A percentile compares a stretch with the other conserved stretches of the same genome.
Conservation (phyloP, 371 early-diverging fungal genomes). For the Actinomucor elegans region DNA sequence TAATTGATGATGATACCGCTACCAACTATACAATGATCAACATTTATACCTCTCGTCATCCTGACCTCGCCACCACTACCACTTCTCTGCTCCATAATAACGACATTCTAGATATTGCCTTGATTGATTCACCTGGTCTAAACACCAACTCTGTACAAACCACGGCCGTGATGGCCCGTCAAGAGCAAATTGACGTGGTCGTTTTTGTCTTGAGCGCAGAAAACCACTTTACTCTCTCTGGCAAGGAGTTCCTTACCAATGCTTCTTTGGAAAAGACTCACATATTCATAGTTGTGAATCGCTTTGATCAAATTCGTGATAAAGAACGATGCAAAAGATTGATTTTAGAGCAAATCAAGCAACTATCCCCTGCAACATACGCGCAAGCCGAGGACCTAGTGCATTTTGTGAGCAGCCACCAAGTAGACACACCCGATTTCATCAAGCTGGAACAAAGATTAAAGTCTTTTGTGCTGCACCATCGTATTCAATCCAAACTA, state of each 20-base stretch:
- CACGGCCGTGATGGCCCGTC: conserved; percentile 92
- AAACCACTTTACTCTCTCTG: conserved; percentile 97
- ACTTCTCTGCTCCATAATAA: conserved; percentile 84
- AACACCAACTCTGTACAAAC: conserved; percentile 97
- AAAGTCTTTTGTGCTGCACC: conserved; percentile 90
- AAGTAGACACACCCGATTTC: conserved; percentile 64
- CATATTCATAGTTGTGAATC: conserved; percentile 97
- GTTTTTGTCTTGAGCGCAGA: conserved; percentile 98
- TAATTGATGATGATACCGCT: conserved; percentile 58
- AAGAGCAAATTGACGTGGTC: conserved; percentile 98
- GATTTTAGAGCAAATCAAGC: conserved; percentile 91
- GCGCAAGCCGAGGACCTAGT: conserved; percentile 90
- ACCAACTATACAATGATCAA: conserved; percentile 85
- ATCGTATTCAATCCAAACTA: conserved; percentile 91
- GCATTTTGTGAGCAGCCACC: conserved; percentile 86
- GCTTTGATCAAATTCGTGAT: conserved; percentile 92
- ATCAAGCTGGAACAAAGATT: conserved; percentile 81
- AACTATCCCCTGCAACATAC: conserved; percentile 91
- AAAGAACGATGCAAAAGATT: conserved; percentile 91
- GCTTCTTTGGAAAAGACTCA: conserved; percentile 97
- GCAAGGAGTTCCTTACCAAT: conserved; percentile 91
- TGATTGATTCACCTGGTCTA: conserved; percentile 98
- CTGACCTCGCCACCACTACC: conserved; percentile 55
- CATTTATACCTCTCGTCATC: conserved; percentile 66
- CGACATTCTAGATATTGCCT: conserved; percentile 90